phyloP scores from a whole-genome alignment of 2,329 filamentous ascomycete species.

The Sordariomycetes sp. region DNA sequence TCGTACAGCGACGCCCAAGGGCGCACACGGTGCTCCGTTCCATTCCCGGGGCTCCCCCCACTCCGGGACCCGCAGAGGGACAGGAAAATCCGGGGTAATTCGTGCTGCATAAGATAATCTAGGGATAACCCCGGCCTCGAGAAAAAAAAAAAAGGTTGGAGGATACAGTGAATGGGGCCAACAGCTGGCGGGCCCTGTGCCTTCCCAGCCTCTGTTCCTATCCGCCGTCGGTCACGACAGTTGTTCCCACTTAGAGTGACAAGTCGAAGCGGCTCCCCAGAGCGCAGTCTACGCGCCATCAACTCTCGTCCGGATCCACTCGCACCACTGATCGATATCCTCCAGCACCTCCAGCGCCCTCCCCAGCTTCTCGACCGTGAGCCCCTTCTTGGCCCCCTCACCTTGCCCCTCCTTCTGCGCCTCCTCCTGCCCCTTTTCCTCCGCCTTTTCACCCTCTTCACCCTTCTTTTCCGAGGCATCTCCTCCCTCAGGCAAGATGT shows the following conservation, averaged over 20 bases:
- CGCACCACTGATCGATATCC: slow-evolving; percentile 37
- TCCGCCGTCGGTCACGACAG: background rate
- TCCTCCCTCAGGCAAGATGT: slow-evolving; percentile 18
- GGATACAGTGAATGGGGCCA: no score
- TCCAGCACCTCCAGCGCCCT: slow-evolving; percentile 33
- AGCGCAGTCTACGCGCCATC: background rate
- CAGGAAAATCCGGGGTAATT: no score
- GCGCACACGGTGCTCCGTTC: no score
- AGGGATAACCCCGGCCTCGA: no score
- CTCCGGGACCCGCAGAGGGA: no score
- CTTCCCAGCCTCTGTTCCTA: no score
- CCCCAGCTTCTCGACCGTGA: slow-evolving; percentile 28
- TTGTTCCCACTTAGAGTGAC: background rate
- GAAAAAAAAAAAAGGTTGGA: no score
- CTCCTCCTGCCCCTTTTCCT: slow-evolving; percentile 11
- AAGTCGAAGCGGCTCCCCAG: background rate
- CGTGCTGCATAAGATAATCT: no score
- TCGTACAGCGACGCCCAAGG: no score
- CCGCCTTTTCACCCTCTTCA: slow-evolving; percentile 11
- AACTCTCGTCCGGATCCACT: slow-evolving; percentile 28
- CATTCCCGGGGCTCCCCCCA: no score
- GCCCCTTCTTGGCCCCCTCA: slow-evolving; percentile 19
- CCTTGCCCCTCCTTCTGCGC: slow-evolving; percentile 9
- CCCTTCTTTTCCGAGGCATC: background rate
- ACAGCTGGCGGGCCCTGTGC: no score